phyloP scores from a whole-genome alignment of 1,284 basidiomycete species.

The Bondarzewia mesenterica region DNA sequence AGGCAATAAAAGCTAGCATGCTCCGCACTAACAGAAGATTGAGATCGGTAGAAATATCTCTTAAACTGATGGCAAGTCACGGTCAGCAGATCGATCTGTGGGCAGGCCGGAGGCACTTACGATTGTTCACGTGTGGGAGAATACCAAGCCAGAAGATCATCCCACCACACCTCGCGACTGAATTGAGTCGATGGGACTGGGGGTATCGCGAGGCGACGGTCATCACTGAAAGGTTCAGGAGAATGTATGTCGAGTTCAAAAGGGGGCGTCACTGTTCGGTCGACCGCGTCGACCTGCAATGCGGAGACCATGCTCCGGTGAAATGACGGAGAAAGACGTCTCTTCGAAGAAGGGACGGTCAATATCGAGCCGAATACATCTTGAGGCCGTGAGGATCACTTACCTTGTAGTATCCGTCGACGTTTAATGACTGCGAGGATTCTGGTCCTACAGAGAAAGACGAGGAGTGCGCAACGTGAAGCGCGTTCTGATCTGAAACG shows the following conservation, averaged over 20 bases:
- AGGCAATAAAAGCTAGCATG: slow-evolving; percentile 1
- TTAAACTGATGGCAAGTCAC: slow-evolving; percentile 27
- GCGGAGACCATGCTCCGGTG: slow-evolving; percentile 13
- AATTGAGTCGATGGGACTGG: slow-evolving; percentile 34
- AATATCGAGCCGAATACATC: background rate
- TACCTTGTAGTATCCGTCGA: slow-evolving; percentile 10
- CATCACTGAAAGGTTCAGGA: slow-evolving; percentile 7
- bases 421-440: background rate
- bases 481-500: background rate
- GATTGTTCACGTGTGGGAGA: slow-evolving; percentile 32
- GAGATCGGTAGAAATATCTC: slow-evolving; percentile 46
- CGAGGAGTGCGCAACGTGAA: background rate
- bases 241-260: slow-evolving; percentile 15
- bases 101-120: slow-evolving; percentile 21
- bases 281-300: slow-evolving; percentile 11
- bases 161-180: slow-evolving; percentile 55
- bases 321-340: slow-evolving; percentile 15
- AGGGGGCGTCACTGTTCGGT: slow-evolving; percentile 13
- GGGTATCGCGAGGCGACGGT: slow-evolving; percentile 13
- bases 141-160: slow-evolving; percentile 46
- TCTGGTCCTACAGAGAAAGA: background rate
- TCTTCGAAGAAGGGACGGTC: slow-evolving; percentile 9
- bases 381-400: background rate
- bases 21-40: slow-evolving; percentile 40
- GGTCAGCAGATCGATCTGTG: slow-evolving; percentile 6